Base-by-base conservation (phyloP, 805 yeast species). In the Grigorovia humatica region DNA sequence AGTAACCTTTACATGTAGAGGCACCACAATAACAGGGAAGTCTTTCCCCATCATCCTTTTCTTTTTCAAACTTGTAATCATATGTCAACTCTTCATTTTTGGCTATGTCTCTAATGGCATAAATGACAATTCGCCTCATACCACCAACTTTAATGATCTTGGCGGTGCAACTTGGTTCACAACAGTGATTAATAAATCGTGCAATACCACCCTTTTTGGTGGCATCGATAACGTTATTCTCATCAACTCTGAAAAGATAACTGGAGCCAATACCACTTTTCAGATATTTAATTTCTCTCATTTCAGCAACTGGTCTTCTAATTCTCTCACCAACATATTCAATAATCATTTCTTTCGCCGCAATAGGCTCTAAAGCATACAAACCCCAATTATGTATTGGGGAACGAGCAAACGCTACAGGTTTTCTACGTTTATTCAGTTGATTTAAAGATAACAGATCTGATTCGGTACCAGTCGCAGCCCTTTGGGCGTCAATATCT, bases 321-420 rank as follows among this genome's bases (percentile, higher is more conserved):
- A 93, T 82, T 51, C 95, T 77, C 59, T 93, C 98, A 30, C 99
- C 99, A 4, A 93, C 97, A 61, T 93, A 93, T 68, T 93, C 99
- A 53, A 93, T 91, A 62, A 93, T 89, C 96, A 93, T 91, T 67
- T 93, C 99, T 58, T 82, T 85, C 0, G 93, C 95, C n/a, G 88
- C 86, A 63, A 93, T 93, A 1, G 95, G 95, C 62, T 93, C 98
- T 61, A 87, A 71, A 0, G 99, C 99, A 69, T 89, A 93, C 43
- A 93, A 71, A 0, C 99, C 99, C 99, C 99, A 93, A 63, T 91
- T 88, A 67, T 93, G 99, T 62, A 93, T 93, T 0, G 97, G 95
- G 2, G 97, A 89, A 50, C 98, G 75, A 0, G 97, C 97, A 74
- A 90, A 90, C n/a, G 93, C 84, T 9, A 91, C 97, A 0, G 96